phyloP scores from a whole-genome alignment of 2,329 filamentous ascomycete species.

The Fusarium longipes region DNA sequence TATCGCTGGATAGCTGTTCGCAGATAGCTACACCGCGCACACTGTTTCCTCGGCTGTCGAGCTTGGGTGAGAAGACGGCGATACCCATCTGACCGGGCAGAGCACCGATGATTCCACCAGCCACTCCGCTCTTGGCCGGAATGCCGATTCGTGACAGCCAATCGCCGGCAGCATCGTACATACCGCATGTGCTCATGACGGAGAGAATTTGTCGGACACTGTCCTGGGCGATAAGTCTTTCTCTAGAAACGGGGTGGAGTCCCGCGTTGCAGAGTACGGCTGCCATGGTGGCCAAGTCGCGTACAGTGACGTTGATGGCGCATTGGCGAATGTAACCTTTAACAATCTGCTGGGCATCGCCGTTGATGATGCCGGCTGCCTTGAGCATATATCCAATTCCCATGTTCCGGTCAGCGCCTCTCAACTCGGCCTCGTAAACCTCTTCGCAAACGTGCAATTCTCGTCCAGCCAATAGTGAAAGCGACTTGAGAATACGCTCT shows the following conservation, averaged over 20 bases:
- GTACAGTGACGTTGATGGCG: conserved; percentile 56
- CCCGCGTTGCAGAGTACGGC: conserved; percentile 54
- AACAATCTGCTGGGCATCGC: conserved; percentile 51
- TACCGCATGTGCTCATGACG: conserved; percentile 57
- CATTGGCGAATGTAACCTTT: conserved; percentile 55
- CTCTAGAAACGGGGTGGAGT: conserved; percentile 50
- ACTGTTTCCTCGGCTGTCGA: conserved; percentile 50
- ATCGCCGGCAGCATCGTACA: conserved; percentile 56
- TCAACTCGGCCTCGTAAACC: conserved; percentile 54
- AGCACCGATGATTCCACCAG: conserved; percentile 50
- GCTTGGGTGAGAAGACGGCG: conserved; percentile 49
- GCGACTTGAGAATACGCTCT: conserved; percentile 50
- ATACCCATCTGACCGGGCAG: conserved; percentile 50
- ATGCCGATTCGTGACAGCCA: conserved; percentile 55
- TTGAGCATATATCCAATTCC: conserved; percentile 56
- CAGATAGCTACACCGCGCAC: conserved; percentile 50
- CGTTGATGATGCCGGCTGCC: conserved; percentile 52
- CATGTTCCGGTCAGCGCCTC: conserved; percentile 51
- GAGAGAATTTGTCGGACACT: conserved; percentile 55
- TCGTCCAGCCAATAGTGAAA: conserved; percentile 53
- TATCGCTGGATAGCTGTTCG: conserved; percentile 48
- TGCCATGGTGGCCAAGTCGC: conserved; percentile 55
- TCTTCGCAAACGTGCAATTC: conserved; percentile 52
- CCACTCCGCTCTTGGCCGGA: conserved; percentile 53
- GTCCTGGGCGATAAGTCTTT: conserved; percentile 50